Conservation (phyloP, 768 basidiomycete genomes). For the Boletus barrowsii region DNA sequence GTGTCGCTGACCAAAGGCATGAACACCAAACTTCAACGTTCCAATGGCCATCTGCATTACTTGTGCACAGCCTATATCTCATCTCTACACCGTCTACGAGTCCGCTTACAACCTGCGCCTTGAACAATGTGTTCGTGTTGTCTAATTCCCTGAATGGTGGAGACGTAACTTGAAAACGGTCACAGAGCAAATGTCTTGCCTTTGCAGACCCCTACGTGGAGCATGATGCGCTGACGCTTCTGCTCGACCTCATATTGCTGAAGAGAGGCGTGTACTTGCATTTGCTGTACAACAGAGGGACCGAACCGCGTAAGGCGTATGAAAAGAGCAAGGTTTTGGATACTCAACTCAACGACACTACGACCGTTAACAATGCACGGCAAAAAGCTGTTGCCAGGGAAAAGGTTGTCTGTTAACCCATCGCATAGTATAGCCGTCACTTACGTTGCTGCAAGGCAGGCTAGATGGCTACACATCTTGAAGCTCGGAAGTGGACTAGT, state of each 20-base stretch:
- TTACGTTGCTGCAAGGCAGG: conserved; percentile 42
- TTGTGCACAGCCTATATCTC: conserved; percentile 61
- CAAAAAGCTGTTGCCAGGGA: conserved; percentile 18
- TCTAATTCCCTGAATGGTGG: background rate
- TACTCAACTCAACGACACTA: background rate
- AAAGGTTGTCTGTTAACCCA: conserved; percentile 20
- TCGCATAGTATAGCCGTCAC: background rate
- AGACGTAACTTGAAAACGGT: conserved; percentile 5
- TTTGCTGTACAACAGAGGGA: conserved; percentile 75
- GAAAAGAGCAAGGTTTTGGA: conserved; percentile 8
- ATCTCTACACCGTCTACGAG: conserved; percentile 80
- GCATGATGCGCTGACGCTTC: conserved; percentile 67
- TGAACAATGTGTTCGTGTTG: conserved; percentile 72
- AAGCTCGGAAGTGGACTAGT: conserved; percentile 58
- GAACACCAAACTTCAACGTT: background rate
- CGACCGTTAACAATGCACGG: background rate
- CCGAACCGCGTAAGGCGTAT: conserved; percentile 52
- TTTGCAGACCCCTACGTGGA: conserved; percentile 90
- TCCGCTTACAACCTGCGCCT: conserved; percentile 75
- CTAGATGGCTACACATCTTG: conserved; percentile 57
- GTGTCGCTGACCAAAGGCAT: background rate
- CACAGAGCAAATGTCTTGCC: conserved; percentile 54
- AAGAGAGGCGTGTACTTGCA: conserved; percentile 82
- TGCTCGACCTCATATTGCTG: conserved; percentile 78
- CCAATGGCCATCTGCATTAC: conserved; percentile 81